Conservation (phyloP, 768 basidiomycete genomes). For the Serendipita sp. region DNA sequence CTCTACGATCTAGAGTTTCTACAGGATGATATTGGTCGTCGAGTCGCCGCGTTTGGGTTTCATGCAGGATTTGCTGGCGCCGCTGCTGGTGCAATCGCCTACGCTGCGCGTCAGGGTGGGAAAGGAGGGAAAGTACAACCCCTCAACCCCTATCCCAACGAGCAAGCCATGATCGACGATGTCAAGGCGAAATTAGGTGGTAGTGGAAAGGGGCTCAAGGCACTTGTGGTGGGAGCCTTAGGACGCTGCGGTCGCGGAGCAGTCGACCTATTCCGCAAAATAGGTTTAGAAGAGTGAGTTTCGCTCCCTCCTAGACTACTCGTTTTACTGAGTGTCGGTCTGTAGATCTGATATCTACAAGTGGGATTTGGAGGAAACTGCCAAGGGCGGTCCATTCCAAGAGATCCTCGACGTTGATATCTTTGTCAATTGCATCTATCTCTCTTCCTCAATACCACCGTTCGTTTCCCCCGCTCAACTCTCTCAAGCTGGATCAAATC, state of each 20-base stretch:
- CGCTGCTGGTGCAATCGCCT: conserved; percentile 58
- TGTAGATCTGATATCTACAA: conserved; percentile 79
- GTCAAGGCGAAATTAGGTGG: conserved; percentile 53
- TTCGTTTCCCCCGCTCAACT: conserved; percentile 65
- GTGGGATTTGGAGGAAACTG: conserved; percentile 96
- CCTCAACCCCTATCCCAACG: conserved; percentile 71
- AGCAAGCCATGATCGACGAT: conserved; percentile 60
- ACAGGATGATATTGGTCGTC: conserved; percentile 62
- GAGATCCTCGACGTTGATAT: conserved; percentile 95
- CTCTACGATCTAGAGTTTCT: conserved; percentile 96
- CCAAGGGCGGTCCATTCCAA: conserved; percentile 87
- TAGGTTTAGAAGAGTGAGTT: conserved; percentile 82
- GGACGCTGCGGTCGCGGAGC: conserved; percentile 92
- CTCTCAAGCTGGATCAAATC: conserved; percentile 44
- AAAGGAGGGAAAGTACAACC: conserved; percentile 43
- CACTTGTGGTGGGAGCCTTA: conserved; percentile 88
- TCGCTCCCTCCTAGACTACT: neutral
- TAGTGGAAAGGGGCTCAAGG: conserved; percentile 58
- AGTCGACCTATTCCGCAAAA: conserved; percentile 87
- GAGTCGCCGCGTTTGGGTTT: conserved; percentile 96
- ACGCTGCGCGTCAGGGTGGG: conserved; percentile 57
- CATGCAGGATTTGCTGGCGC: conserved; percentile 96
- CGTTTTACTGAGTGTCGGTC: neutral
- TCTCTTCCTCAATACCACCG: conserved; percentile 67
- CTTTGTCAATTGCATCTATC: conserved; percentile 98